Conservation (phyloP, 371 early-diverging fungal species). For the Apophysomyces trapeziformis region DNA sequence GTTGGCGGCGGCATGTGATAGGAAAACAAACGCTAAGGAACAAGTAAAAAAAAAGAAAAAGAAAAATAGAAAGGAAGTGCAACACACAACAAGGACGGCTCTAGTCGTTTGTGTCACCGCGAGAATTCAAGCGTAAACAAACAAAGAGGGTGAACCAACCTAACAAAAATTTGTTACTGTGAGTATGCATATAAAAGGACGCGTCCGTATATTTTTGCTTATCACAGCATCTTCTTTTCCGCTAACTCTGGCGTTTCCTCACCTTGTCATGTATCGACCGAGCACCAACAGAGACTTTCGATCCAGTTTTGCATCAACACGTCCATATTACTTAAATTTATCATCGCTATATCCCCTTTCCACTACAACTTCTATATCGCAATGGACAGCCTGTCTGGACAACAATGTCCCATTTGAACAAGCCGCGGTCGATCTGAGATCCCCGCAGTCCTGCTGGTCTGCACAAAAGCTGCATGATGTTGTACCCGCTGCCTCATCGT, state of each 20-base stretch:
- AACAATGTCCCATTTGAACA: not conserved
- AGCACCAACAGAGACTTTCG: not conserved
- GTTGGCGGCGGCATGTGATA: slow-evolving; percentile 2
- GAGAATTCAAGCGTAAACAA: not conserved
- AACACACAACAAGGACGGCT: not conserved
- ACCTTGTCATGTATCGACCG: not conserved
- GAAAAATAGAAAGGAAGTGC: not conserved
- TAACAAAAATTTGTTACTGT: not conserved
- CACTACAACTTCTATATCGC: not conserved
- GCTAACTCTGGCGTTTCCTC: not conserved
- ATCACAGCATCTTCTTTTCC: not conserved
- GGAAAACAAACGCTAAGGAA: not conserved
- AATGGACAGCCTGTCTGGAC: not conserved
- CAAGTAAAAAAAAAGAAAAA: not conserved
- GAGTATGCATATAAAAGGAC: not conserved
- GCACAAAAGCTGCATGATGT: not conserved
- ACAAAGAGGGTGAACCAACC: not conserved
- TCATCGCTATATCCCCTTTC: not conserved
- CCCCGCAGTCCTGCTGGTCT: not conserved
- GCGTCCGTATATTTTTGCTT: not conserved
- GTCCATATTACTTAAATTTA: not conserved
- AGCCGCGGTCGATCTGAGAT: not conserved
- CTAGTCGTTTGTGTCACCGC: not conserved
- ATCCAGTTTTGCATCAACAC: slow-evolving; percentile 4
- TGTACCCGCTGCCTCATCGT: not conserved